phyloP scores from a whole-genome alignment of 176 grass and related monocot genomes.

The Alopecurus myosuroides region DNA sequence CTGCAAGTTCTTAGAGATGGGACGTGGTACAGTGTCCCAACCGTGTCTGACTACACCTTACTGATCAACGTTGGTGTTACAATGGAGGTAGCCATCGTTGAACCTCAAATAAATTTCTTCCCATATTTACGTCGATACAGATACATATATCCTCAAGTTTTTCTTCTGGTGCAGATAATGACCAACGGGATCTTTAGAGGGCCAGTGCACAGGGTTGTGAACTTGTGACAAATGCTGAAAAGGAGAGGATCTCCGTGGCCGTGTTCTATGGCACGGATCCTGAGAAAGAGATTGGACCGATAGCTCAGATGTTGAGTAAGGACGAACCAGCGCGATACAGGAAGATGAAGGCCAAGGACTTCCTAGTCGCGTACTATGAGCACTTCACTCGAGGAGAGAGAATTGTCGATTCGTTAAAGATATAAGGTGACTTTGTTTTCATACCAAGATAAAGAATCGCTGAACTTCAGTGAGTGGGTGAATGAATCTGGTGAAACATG shows the following conservation, averaged over 20 bases:
- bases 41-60: neutral
- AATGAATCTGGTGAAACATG: neutral
- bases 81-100: slow-evolving; percentile 35
- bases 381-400: neutral
- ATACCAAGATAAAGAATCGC: too few species aligned
- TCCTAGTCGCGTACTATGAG: neutral
- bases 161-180: slow-evolving; percentile 23
- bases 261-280: neutral
- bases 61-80: slow-evolving; percentile 38
- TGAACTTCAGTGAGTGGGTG: neutral
- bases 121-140: neutral
- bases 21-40: slow-evolving; percentile 30
- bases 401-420: neutral
- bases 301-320: neutral
- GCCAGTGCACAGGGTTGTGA: slow-evolving; percentile 40
- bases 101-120: neutral
- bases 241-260: neutral
- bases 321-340: neutral
- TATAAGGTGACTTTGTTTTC: neutral
- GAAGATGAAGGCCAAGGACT: neutral
- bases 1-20: slow-evolving; percentile 47
- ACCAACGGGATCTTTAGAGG: slow-evolving; percentile 42
- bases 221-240: slow-evolving; percentile 23
- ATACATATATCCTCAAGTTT: neutral
- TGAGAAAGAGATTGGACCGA: neutral